Conservation (phyloP, 1,284 basidiomycete genomes). For the Rhodofomes roseus region DNA sequence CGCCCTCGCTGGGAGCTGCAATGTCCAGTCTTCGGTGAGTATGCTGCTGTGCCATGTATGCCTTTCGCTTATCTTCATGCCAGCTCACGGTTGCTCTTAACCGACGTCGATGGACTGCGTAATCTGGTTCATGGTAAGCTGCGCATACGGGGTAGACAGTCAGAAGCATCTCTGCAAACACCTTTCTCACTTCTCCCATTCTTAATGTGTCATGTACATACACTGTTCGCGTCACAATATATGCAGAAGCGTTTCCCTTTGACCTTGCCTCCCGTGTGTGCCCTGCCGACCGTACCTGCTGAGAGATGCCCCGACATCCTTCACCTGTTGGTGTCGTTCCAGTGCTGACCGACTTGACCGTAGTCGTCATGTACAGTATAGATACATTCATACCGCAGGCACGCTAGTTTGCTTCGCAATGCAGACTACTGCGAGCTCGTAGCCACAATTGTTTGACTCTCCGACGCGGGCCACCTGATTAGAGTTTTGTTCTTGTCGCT, state of each 20-base stretch:
- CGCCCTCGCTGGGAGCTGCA: too few species aligned
- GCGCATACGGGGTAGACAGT: too few species aligned
- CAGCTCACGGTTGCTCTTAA: background rate
- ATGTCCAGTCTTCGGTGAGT: too few species aligned
- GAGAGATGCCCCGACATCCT: background rate
- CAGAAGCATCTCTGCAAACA: too few species aligned
- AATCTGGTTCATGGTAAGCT: too few species aligned
- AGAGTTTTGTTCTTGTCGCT: constrained; percentile 25
- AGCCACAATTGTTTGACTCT: constrained; percentile 56
- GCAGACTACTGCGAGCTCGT: constrained; percentile 10
- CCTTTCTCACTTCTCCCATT: too few species aligned
- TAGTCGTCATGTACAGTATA: background rate
- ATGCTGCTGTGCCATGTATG: too few species aligned
- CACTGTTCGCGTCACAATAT: background rate
- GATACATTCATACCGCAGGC: background rate
- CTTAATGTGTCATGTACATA: background rate
- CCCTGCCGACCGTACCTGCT: background rate
- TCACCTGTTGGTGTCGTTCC: background rate
- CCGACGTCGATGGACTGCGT: too few species aligned
- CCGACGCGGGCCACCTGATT: constrained; percentile 39
- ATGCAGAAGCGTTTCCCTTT: background rate
- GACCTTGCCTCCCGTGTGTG: background rate
- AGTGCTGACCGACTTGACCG: background rate
- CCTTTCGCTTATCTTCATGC: too few species aligned
- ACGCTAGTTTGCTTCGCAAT: background rate